These are phyloP conservation scores for Termitomyces sp. DNA, from an alignment of 768 basidiomycete genomes.

Conservation along the genomic window DNA sequence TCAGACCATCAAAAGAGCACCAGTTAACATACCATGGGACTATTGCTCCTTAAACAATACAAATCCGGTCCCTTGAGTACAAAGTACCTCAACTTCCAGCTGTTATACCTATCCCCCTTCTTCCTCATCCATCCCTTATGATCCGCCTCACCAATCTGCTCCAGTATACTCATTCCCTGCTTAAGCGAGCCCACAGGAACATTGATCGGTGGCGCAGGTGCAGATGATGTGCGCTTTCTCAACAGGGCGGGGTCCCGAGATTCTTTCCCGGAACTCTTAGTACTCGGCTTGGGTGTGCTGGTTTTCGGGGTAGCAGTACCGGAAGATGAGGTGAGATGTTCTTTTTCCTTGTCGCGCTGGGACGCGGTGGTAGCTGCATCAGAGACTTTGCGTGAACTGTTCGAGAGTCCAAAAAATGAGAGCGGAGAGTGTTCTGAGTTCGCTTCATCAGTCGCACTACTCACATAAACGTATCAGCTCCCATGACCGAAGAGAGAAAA, in stretches of 20 bases:
- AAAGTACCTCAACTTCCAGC: slow-evolving; percentile 91
- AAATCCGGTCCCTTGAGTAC: slow-evolving; percentile 90
- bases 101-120: slow-evolving; percentile 88
- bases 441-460: slow-evolving; percentile 28
- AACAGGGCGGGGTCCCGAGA: slow-evolving; percentile 37
- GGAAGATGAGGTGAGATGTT: slow-evolving; percentile 21
- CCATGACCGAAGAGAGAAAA: not conserved
- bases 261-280: slow-evolving; percentile 18
- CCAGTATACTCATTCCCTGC: slow-evolving; percentile 71
- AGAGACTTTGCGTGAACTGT: slow-evolving; percentile 37
- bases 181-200: slow-evolving; percentile 35
- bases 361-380: slow-evolving; percentile 11
- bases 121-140: slow-evolving; percentile 94
- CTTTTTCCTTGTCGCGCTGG: slow-evolving; percentile 20
- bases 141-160: slow-evolving; percentile 90
- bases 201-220: slow-evolving; percentile 18
- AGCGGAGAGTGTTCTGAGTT: slow-evolving; percentile 30
- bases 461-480: not conserved
- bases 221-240: slow-evolving; percentile 54
- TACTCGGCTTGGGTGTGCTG: slow-evolving; percentile 16
- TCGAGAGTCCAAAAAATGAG: slow-evolving; percentile 46
- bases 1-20: slow-evolving; percentile 12
- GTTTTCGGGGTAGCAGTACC: slow-evolving; percentile 13
- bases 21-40: slow-evolving; percentile 41
- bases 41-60: slow-evolving; percentile 81